phyloP scores from a whole-genome alignment of 176 grass and related monocot species.

The Eleusine coracana region DNA sequence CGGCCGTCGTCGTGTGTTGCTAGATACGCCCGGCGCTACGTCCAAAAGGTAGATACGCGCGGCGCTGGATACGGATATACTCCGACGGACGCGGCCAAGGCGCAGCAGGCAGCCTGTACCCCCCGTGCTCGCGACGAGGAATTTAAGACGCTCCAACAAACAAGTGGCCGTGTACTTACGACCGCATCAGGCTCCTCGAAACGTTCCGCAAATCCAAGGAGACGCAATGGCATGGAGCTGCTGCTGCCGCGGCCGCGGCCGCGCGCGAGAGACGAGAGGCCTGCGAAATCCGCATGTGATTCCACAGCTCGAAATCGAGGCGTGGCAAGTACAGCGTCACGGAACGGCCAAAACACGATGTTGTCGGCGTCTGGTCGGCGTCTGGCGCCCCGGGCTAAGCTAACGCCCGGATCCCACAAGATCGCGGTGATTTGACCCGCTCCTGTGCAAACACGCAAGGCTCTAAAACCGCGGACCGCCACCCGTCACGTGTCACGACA shows the following conservation, averaged over 20 bases:
- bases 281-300: slow-evolving; percentile 35
- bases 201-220: background rate
- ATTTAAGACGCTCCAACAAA: background rate
- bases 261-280: background rate
- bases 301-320: background rate
- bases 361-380: no score
- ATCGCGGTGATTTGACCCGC: slow-evolving; percentile 35
- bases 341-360: no score
- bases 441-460: background rate
- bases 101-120: no score
- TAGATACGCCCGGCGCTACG: background rate
- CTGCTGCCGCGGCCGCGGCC: no score
- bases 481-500: slow-evolving; percentile 20
- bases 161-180: background rate
- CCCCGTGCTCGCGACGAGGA: no score
- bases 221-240: background rate
- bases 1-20: background rate
- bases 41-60: background rate
- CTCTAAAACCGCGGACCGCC: slow-evolving; percentile 1
- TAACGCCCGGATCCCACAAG: slow-evolving; percentile 42
- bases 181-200: background rate
- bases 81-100: background rate
- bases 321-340: background rate
- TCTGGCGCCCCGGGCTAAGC: background rate
- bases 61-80: background rate